A percentile compares a stretch with the other conserved stretches of the same genome.
These are phyloP conservation scores for Zopfochytrium polystomum DNA, from an alignment of 371 early-diverging fungal genomes.

Conservation along the genomic window DNA sequence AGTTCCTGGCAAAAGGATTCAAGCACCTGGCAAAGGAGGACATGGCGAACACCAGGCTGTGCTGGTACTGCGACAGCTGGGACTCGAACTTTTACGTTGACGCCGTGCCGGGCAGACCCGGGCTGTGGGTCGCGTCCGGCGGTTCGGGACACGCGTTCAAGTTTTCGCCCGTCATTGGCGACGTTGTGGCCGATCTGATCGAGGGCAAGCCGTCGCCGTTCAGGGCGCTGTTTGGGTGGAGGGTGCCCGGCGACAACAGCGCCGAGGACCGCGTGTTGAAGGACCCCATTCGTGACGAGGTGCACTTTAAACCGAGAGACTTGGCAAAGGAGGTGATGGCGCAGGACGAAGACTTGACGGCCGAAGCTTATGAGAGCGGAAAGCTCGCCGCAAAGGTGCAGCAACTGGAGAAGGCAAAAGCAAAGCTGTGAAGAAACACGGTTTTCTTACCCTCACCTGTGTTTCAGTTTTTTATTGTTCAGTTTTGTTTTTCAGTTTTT, in stretches of 20 bases:
- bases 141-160: conserved; percentile 46
- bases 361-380: conserved; percentile 11
- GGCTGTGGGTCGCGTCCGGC: conserved; percentile 36
- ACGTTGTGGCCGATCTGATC: conserved; percentile 33
- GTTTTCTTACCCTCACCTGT: too few species aligned
- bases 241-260: background rate
- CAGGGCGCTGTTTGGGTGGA: conserved; percentile 21
- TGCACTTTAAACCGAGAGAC: background rate
- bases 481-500: too few species aligned
- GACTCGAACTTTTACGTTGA: conserved; percentile 36
- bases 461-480: too few species aligned
- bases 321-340: conserved; percentile 14
- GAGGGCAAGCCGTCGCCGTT: conserved; percentile 16
- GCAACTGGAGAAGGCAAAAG: too few species aligned
- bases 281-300: conserved; percentile 13
- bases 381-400: too few species aligned
- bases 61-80: conserved; percentile 39
- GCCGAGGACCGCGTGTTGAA: background rate
- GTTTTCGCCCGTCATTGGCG: conserved; percentile 35
- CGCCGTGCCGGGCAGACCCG: conserved; percentile 17
- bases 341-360: conserved; percentile 18
- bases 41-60: conserved; percentile 29
- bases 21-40: conserved; percentile 20
- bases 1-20: conserved; percentile 19
- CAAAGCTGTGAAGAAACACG: too few species aligned